A percentile compares a stretch with the other conserved stretches of the same genome.
phyloP scores from a whole-genome alignment of 306 rosid genomes.

The Trifolium repens region DNA sequence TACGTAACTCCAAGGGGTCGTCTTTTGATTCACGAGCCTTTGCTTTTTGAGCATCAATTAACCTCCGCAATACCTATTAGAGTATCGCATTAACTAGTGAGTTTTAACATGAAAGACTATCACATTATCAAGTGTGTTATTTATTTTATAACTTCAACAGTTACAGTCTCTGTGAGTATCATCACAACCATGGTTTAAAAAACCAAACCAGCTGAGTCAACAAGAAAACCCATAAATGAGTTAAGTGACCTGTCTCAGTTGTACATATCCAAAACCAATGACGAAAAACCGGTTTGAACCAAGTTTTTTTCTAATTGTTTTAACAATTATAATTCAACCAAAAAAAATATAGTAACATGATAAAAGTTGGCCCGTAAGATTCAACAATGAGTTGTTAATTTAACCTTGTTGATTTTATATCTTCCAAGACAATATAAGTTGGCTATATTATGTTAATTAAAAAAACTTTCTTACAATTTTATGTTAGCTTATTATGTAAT shows the following conservation, averaged over 20 bases:
- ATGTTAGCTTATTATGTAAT: background rate
- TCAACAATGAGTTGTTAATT: background rate
- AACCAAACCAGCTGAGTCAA: background rate
- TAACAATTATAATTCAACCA: background rate
- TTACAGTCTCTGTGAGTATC: conserved; percentile 7
- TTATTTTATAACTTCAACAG: conserved; percentile 2
- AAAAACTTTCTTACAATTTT: background rate
- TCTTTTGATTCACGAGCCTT: conserved; percentile 68
- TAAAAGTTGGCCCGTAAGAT: background rate
- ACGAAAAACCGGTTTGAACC: background rate
- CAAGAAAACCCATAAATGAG: background rate
- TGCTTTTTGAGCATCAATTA: conserved; percentile 56
- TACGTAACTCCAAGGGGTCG: conserved; percentile 76
- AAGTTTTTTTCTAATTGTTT: background rate
- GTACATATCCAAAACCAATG: background rate
- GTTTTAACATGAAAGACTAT: conserved; percentile 32
- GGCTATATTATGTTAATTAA: background rate
- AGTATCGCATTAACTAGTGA: conserved; percentile 29
- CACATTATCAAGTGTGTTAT: conserved; percentile 28
- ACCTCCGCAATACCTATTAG: conserved; percentile 74
- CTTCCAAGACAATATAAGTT: background rate
- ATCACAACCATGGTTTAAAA: conserved; percentile 4
- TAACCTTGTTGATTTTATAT: background rate
- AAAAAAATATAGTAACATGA: background rate
- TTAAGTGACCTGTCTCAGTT: background rate